Evolutionary conservation across 202 grass and related monocot genomes (phyloP).

Genomic region (Zizania palustris): DNA sequence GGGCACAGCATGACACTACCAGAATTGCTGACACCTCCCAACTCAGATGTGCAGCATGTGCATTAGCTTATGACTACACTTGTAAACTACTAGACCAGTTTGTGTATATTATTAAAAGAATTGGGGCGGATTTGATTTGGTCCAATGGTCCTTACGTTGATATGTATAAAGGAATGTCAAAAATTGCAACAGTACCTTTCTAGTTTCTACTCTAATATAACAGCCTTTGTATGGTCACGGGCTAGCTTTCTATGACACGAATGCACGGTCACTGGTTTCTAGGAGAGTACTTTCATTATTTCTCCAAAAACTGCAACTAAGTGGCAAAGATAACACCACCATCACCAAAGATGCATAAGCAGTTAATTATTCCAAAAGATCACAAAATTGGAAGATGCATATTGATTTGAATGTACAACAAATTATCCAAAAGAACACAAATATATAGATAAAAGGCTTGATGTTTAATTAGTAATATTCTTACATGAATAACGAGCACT

Average conservation of each 20-base stretch:
- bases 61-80: neutral
- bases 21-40: conserved; percentile 10
- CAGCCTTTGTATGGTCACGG: neutral
- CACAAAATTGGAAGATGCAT: neutral
- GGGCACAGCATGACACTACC: neutral
- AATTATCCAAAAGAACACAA: conserved; percentile 10
- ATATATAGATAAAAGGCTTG: conserved; percentile 3
- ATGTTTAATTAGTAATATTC: conserved; percentile 42
- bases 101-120: neutral
- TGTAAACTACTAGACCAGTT: neutral
- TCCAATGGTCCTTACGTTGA: neutral
- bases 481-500: conserved; percentile 97
- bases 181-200: neutral
- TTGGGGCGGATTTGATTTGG: neutral
- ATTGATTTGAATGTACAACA: conserved; percentile 3
- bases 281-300: neutral
- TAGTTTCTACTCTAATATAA: neutral
- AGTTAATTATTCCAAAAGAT: neutral
- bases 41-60: conserved; percentile 4
- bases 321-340: conserved; percentile 10
- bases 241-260: neutral
- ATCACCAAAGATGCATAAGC: conserved; percentile 9
- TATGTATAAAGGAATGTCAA: neutral
- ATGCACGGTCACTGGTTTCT: neutral
- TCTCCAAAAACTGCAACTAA: conserved; percentile 21